Evolutionary conservation across 805 yeast species (phyloP), one percentile per base, ranked within the genome.

Genomic region (Candida xyloterini): DNA sequence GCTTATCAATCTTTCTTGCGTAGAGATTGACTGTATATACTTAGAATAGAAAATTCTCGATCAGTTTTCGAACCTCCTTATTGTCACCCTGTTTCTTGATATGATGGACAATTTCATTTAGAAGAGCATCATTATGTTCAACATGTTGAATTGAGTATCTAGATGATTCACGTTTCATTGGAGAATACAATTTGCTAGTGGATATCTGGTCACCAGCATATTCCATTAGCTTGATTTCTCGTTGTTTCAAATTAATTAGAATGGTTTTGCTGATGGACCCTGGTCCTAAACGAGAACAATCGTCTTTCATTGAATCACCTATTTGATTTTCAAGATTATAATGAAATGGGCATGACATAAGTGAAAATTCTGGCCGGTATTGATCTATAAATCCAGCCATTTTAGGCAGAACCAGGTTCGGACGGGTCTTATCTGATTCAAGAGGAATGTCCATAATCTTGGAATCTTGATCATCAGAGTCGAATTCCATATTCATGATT

Each of bases 1-100:
- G 95, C 96, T 0, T 90, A 83, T 64, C 95, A 85, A 59, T 84
- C 95, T 13, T 89, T 90, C 62, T 68, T 90, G 47, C 67, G 77
- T 37, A 55, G 57, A 29, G 59, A 55, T 23, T 59, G 40, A 44
- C 20, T 40, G 47, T 46, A 46, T 14, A 41, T 43, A 46, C 32
- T 10, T 15, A 21, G 13, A 22, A 27, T 24, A 28, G 20, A 18
- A 55, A 18, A 15, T 40, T 43, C n/a, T 35, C 36, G 25, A 56
- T 47, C 33, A 53, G 23, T 6, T 22, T 21, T 35, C 61, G 41
- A 5, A 58, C 49, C n/a, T 40, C 29, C 18, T 37, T 35, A 28
- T 35, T 46, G 43, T 15, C 29, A 45, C 7, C 33, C 41, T 11
- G 42, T 31, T 15, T 26, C 24, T 21, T 35, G 24, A 10, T 29